Conservation (phyloP, 2,329 filamentous ascomycete genomes). For the Penicillium sp. region DNA sequence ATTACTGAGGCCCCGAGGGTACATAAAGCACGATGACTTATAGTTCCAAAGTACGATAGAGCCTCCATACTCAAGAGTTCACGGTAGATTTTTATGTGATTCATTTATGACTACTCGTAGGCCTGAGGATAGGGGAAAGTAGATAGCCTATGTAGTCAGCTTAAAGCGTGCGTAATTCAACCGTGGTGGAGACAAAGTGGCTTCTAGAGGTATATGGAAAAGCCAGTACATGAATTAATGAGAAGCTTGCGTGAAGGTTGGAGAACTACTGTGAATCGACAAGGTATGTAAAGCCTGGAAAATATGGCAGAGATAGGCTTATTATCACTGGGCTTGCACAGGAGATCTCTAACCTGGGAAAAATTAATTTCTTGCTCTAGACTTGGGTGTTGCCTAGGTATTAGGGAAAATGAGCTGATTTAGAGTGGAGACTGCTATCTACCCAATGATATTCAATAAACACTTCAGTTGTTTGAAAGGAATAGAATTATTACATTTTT, state of each 20-base stretch:
- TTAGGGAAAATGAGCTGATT: too few relatives aligned
- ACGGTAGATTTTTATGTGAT: not conserved
- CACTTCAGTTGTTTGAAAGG: too few relatives aligned
- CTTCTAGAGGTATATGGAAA: not conserved
- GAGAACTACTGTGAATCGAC: not conserved
- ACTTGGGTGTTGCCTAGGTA: too few relatives aligned
- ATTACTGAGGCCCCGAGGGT: not conserved
- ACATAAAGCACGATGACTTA: not conserved
- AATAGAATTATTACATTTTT: not conserved
- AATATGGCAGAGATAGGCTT: too few relatives aligned
- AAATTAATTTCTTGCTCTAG: too few relatives aligned
- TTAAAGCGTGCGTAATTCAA: not conserved
- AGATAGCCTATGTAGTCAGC: conserved; percentile 1
- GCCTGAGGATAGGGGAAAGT: not conserved
- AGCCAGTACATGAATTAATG: too few relatives aligned
- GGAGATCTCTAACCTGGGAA: too few relatives aligned
- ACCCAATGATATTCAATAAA: too few relatives aligned
- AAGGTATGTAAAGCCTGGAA: too few relatives aligned
- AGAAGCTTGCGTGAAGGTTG: not conserved
- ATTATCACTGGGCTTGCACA: too few relatives aligned
- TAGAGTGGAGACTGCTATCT: too few relatives aligned
- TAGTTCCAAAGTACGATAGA: not conserved
- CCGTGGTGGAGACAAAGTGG: not conserved
- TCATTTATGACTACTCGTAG: not conserved
- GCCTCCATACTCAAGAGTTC: not conserved